These are phyloP conservation scores for Panaeolus cyanescens DNA, from an alignment of 768 basidiomycete genomes.

Conservation along the genomic window DNA sequence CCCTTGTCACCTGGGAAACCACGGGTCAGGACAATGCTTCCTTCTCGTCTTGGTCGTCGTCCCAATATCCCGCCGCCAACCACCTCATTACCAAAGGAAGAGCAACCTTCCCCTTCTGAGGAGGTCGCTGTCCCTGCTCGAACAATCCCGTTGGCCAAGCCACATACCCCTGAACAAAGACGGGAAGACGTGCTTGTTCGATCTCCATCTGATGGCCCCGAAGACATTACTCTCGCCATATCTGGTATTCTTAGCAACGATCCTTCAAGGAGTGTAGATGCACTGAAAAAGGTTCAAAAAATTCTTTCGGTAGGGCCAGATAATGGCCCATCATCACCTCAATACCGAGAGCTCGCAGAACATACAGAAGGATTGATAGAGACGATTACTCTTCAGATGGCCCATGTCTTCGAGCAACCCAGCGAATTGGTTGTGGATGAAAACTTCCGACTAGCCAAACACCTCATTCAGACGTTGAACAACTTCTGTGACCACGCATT, in stretches of 20 bases:
- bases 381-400: slow-evolving; percentile 89
- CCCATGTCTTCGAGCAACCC: slow-evolving; percentile 85
- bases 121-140: background rate
- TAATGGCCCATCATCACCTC: slow-evolving; percentile 62
- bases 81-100: slow-evolving; percentile 2
- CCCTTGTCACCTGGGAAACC: slow-evolving; percentile 47
- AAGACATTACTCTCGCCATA: slow-evolving; percentile 79
- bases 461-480: slow-evolving; percentile 94
- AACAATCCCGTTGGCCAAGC: background rate
- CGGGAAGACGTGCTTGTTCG: slow-evolving; percentile 7
- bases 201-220: slow-evolving; percentile 31
- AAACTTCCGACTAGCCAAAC: slow-evolving; percentile 94
- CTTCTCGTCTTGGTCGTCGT: slow-evolving; percentile 72
- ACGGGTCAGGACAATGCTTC: slow-evolving; percentile 69
- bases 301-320: slow-evolving; percentile 79
- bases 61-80: slow-evolving; percentile 40
- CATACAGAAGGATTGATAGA: slow-evolving; percentile 85
- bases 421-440: slow-evolving; percentile 73
- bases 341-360: slow-evolving; percentile 78
- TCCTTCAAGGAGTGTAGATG: slow-evolving; percentile 84
- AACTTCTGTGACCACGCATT: slow-evolving; percentile 91
- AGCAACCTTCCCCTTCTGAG: background rate
- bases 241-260: slow-evolving; percentile 90
- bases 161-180: slow-evolving; percentile 5
- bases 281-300: slow-evolving; percentile 90